Percentiles rank a stretch among this genome's conserved stretches.
phyloP scores from a whole-genome alignment of 1,139 yeast species.

The Yamadazyma triangularis region DNA sequence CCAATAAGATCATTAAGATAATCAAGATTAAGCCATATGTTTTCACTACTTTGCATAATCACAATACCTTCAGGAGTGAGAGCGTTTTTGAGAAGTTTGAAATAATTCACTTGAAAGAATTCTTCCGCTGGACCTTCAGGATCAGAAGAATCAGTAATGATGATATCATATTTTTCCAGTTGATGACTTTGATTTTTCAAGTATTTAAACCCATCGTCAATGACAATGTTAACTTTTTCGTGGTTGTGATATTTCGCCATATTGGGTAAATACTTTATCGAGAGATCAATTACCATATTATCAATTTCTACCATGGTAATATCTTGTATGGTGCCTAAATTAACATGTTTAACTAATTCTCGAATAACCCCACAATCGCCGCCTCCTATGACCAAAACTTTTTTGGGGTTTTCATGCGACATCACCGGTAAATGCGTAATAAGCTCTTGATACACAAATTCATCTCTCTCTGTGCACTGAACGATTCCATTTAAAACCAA shows the following conservation, averaged over 20 bases:
- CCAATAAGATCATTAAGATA: slow-evolving; percentile 56
- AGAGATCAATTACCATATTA: slow-evolving; percentile 72
- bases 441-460: slow-evolving; percentile 87
- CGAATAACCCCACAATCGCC: slow-evolving; percentile 93
- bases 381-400: slow-evolving; percentile 84
- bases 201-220: slow-evolving; percentile 88
- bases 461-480: slow-evolving; percentile 88
- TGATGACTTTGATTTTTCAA: slow-evolving; percentile 32
- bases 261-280: slow-evolving; percentile 70
- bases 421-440: slow-evolving; percentile 76
- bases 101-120: slow-evolving; percentile 81
- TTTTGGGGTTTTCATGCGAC: slow-evolving; percentile 69
- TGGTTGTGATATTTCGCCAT: slow-evolving; percentile 74
- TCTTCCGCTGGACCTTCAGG: slow-evolving; percentile 99
- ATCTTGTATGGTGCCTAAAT: slow-evolving; percentile 49
- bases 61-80: slow-evolving; percentile 72
- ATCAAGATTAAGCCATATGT: slow-evolving; percentile 81
- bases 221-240: slow-evolving; percentile 66
- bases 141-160: slow-evolving; percentile 93
- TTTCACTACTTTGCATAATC: slow-evolving; percentile 89
- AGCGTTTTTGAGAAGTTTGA: slow-evolving; percentile 65
- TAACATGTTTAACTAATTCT: slow-evolving; percentile 73
- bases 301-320: slow-evolving; percentile 90
- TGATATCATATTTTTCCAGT: slow-evolving; percentile 67
- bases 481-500: slow-evolving; percentile 82